These are phyloP conservation scores for Fraxinus baroniana DNA, from an alignment of 305 asterid species.

Conservation along the genomic window DNA sequence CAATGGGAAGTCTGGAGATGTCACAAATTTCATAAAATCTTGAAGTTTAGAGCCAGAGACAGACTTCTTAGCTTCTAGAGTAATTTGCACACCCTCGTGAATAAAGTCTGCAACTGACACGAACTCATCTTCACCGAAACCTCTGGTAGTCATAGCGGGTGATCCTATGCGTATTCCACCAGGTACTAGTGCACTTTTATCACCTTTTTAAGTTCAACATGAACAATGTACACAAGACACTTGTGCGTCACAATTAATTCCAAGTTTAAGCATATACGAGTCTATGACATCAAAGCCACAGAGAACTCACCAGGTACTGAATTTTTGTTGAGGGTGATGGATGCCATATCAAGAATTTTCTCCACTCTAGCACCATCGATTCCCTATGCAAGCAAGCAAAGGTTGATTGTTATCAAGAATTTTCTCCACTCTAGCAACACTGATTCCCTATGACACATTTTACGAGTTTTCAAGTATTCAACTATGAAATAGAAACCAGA, in stretches of 20 bases:
- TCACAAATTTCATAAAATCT: slow-evolving; percentile 72
- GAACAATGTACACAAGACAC: not conserved
- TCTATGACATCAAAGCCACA: not conserved
- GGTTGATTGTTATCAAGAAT: not conserved
- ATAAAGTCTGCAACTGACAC: slow-evolving; percentile 68
- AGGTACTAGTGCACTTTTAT: slow-evolving; percentile 86
- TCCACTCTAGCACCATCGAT: slow-evolving; percentile 94
- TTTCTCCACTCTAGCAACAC: too few species aligned
- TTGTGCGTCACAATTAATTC: not conserved
- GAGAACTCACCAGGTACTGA: slow-evolving; percentile 83
- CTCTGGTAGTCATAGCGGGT: slow-evolving; percentile 94
- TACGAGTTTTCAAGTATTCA: not conserved
- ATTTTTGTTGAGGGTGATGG: slow-evolving; percentile 89
- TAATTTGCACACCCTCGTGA: slow-evolving; percentile 82
- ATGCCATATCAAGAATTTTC: slow-evolving; percentile 91
- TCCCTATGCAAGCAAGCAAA: slow-evolving; percentile 45
- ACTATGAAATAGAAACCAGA: not conserved
- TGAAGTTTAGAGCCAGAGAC: slow-evolving; percentile 72
- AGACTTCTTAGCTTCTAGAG: slow-evolving; percentile 67
- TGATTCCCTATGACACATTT: not conserved
- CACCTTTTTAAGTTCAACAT: slow-evolving; percentile 46
- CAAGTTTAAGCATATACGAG: not conserved
- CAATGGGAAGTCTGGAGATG: slow-evolving; percentile 64
- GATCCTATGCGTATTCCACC: slow-evolving; percentile 99
- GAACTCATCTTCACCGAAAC: slow-evolving; percentile 71